Evolutionary conservation across 495 filamentous ascomycete genomes (phyloP), one percentile per base, ranked within the genome.

Genomic region (Xylaria curta): DNA sequence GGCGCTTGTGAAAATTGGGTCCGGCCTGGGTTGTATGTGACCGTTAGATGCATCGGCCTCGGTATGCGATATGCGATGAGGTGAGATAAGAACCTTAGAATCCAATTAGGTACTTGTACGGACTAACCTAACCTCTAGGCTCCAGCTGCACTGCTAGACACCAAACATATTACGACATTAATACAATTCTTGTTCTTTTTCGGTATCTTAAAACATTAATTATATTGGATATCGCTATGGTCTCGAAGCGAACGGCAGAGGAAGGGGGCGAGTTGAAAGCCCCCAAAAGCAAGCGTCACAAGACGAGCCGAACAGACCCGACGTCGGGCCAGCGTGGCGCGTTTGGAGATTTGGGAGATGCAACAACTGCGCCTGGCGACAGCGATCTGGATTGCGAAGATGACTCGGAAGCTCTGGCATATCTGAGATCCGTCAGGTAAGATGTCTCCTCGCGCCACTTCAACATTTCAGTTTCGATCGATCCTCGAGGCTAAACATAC

Each of bases 381-480:
- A 74, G 69, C 63, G 85, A 87, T n/a, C 73, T 88, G 0, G 86
- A 86, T 49, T 89, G 85, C 46, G 89, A 89, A 62, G 87, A 89
- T 31, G 82, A 85, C 44, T 75, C 78, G 10, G 87, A 93, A 79
- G 94, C 92, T 4, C 62, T 96, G 36, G 87, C 89, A 66, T 97
- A 97, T 81, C 81, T 97, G 28, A 87, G 86, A 78, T 90, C 92
- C 83, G 94, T 97, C 64, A 87, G 93, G 94, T 97, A 85, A 87
- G 91, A 70, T 72, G 31, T 38, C 76, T 73, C 36, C 54, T 74
- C 78, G 56, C 68, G 71, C 62, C 71, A 75, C 31, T 44, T 72
- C 56, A 49, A 42, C 42, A 28, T 63, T 33, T 7, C 3, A 53
- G 24, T 70, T 63, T 70, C 58, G 31, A 64, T 70, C 58, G 31